A percentile compares a stretch with the other conserved stretches of the same genome.
Evolutionary conservation across 2,329 filamentous ascomycete species (phyloP).

Genomic region (Trichoderma afroharzianum): DNA sequence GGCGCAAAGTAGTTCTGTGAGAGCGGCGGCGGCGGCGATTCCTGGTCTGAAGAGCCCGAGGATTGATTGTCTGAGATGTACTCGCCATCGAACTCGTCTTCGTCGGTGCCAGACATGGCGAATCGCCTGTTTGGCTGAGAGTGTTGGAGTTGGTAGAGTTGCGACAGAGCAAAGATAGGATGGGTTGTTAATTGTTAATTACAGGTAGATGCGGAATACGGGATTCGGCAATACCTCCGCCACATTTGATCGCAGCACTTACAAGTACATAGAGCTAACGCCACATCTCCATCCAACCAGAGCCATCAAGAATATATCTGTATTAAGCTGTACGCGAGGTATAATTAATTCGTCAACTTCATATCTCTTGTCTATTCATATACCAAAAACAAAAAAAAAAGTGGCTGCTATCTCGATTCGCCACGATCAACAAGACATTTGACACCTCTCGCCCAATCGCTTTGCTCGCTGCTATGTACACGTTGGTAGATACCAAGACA

Average conservation of each 20-base stretch:
- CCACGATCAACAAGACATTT: neutral
- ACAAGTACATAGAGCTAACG: neutral
- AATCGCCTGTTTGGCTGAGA: neutral
- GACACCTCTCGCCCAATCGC: neutral
- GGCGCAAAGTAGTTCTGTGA: conserved; percentile 62
- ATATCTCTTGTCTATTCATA: conserved; percentile 7
- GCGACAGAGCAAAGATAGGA: neutral
- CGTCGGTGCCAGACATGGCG: conserved; percentile 33
- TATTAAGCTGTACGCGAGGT: neutral
- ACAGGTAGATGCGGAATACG: neutral
- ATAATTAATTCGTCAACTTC: neutral
- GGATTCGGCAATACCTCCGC: neutral
- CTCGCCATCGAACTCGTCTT: conserved; percentile 30
- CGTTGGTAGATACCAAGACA: neutral
- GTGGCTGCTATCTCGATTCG: neutral
- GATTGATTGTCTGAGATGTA: conserved; percentile 35
- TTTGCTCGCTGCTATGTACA: conserved; percentile 1
- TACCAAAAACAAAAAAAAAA: neutral
- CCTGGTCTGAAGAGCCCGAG: conserved; percentile 31
- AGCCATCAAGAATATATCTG: neutral
- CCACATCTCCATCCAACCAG: neutral
- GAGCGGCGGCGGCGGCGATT: conserved; percentile 42
- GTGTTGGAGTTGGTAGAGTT: neutral
- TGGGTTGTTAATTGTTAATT: neutral
- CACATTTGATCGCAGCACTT: neutral